These are phyloP conservation scores for Bidens hawaiensis DNA, from an alignment of 140 eudicot genomes.

Conservation along the genomic window DNA sequence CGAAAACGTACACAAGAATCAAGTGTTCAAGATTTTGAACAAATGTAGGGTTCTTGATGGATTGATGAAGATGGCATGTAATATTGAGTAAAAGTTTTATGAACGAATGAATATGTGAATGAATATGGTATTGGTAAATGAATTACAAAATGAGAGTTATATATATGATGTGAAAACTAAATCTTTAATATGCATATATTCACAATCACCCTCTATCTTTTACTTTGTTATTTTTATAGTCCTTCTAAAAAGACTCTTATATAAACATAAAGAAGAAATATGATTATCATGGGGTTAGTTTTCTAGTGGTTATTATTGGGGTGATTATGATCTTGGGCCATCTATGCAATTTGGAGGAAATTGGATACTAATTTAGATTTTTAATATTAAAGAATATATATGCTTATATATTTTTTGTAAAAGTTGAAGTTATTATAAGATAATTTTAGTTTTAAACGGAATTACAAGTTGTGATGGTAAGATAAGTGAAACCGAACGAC, in stretches of 20 bases:
- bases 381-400: too few relatives aligned
- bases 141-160: neutral
- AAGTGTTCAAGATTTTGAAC: too few relatives aligned
- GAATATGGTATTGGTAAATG: neutral
- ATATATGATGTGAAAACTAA: neutral
- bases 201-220: slow-evolving; percentile 23
- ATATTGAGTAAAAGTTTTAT: too few relatives aligned
- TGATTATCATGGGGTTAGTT: neutral
- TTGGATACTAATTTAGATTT: neutral
- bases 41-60: too few relatives aligned
- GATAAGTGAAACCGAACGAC: too few relatives aligned
- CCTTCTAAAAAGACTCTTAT: neutral
- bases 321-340: neutral
- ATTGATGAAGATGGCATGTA: too few relatives aligned
- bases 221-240: neutral
- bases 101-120: too few relatives aligned
- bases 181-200: neutral
- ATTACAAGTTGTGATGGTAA: too few relatives aligned
- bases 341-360: neutral
- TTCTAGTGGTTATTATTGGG: neutral
- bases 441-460: too few relatives aligned
- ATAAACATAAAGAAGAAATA: neutral
- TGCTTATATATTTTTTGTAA: too few relatives aligned
- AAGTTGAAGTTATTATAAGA: too few relatives aligned
- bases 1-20: too few relatives aligned